Base-by-base conservation (phyloP, 805 yeast species). In the Saccharomycopsis selenospora region DNA sequence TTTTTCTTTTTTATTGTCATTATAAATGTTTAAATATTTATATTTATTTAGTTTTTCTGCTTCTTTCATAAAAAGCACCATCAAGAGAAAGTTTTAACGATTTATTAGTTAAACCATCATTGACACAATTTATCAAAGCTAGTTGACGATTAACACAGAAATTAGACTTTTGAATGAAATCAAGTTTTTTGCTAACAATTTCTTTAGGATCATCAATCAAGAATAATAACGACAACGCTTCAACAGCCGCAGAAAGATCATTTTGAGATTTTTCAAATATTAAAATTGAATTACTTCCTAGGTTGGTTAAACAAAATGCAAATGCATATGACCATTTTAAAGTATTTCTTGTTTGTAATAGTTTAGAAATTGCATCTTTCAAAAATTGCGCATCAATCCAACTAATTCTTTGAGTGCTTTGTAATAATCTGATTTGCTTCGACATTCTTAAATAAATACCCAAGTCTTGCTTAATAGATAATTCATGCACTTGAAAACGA, bases 241-340 rank as follows among this genome's bases (percentile, higher is more conserved):
- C 95, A 10, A 84, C 87, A 0, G 85, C 77, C 50, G 71, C 66
- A 48, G 77, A 77, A 29, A 87, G 66, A 45, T 73, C 76, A 46
- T 71, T 77, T 62, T 86, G 95, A 58, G 80, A 80, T 49, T 75
- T 77, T 58, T 87, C 95, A 57, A 88, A 77, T 4, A 86, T 73
- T 30, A 72, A 70, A 7, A 82, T 75, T 48, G 74, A 73, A 50
- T 79, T 72, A 4, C 67, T 66, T 26, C 67, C 62, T 13, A 48
- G 43, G 10, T 50, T 40, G 36, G 70, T 72, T 28, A 88, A 68
- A 61, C 80, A 86, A 59, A 67, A 91, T 10, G 87, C 80, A 56
- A 88, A 76, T 2, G 87, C 89, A 65, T 86, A 90, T 0, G 96
- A 79, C 97, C 98, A 93, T 68, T 88, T 85, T 46, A 93, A 69